Evolutionary conservation across 331 rosid species (phyloP).

Genomic region (Rosa hybrid): DNA sequence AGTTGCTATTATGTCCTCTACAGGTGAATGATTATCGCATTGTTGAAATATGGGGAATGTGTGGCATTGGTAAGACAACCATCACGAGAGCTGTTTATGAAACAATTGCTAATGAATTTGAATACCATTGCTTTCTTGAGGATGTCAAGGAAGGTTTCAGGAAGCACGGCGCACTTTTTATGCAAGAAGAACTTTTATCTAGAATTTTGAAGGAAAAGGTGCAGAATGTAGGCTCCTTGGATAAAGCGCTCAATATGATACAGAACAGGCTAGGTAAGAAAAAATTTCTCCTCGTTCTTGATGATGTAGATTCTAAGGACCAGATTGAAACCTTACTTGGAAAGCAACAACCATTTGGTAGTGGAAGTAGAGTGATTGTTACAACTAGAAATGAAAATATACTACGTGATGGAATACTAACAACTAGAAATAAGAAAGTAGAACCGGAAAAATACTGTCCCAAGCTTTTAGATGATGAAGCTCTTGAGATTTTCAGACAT

Average conservation of each 20-base stretch:
- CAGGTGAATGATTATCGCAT: too few relatives aligned
- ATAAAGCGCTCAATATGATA: background rate
- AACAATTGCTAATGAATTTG: background rate
- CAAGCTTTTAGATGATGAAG: too few relatives aligned
- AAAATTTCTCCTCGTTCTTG: background rate
- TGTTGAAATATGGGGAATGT: too few relatives aligned
- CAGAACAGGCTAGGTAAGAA: background rate
- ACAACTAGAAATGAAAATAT: background rate
- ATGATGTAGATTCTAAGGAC: background rate
- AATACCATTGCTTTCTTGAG: background rate
- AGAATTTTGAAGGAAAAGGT: background rate
- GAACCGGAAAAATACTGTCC: too few relatives aligned
- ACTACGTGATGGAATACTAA: too few relatives aligned
- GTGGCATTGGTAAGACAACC: too few relatives aligned
- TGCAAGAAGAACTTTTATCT: background rate
- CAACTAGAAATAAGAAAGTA: too few relatives aligned
- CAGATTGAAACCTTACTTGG: background rate
- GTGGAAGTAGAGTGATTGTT: background rate
- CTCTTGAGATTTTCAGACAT: too few relatives aligned
- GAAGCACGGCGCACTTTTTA: background rate
- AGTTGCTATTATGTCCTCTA: too few relatives aligned
- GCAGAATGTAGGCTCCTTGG: background rate
- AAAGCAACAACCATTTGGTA: background rate
- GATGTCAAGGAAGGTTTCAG: slow-evolving; percentile 1
- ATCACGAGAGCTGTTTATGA: background rate